Base-by-base conservation (phyloP, 2,329 filamentous ascomycete species). In the Colletotrichum incanum region DNA sequence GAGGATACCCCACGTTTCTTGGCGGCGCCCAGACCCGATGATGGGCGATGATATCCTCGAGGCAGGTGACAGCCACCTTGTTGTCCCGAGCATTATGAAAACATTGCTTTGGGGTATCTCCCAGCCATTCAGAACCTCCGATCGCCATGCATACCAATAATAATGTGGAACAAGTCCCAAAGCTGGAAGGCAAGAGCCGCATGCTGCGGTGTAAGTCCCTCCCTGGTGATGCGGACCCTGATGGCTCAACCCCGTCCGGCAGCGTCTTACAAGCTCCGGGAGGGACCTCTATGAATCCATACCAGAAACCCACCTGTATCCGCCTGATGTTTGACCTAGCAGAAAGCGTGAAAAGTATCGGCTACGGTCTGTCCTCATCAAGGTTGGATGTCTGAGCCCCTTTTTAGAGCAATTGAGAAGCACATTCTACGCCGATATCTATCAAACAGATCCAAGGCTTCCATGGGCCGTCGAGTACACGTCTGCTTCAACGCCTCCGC, bases 21-120 rank as follows among this genome's bases (percentile, higher is more conserved):
- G 85, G 82, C 0, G 93, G 93, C 77, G 94, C 85, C 49, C 93
- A 89, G 16, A 49, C 6, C 11, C 8, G 18, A n/a, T n/a, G 11
- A 5, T 23, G 20, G n/a, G 34, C 2, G 87, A 85, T 61, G 85
- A 78, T 12, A 78, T 59, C 7, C 69, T 78, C 73, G 64, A 73
- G 72, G 66, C 54, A 39, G 56, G 23, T 20, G 39, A 59, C 18
- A 34, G 50, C 18, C 37, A 65, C 50, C 62, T 56, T 65, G 62
- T 65, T 56, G 62, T 65, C 62, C 50, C 37, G 7, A 18, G 6
- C n/a, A 11, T 8, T 28, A 55, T n/a, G 14, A 14, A 56, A 5
- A 56, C 20, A 14, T n/a, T 11, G 16, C 7, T 34, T 12, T 9
- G 8, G 14, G 20, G 9, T 3, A 31, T 11, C 12, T 34, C 14